A percentile compares a stretch with the other conserved stretches of the same genome.
Evolutionary conservation across 2,329 filamentous ascomycete genomes (phyloP).

Genomic region (Colletotrichum falcatum): DNA sequence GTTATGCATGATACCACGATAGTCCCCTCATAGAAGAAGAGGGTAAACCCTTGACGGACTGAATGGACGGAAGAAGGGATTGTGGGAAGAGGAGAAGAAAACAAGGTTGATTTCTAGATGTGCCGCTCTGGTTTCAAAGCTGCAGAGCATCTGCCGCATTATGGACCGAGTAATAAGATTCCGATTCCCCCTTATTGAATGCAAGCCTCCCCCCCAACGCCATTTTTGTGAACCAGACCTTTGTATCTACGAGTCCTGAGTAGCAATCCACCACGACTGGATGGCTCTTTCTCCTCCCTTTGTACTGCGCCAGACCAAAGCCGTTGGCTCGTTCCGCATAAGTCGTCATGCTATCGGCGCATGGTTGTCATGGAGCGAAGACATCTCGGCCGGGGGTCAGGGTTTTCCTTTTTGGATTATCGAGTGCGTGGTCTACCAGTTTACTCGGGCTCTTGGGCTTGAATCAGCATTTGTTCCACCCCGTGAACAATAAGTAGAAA

Average conservation of each 20-base stretch:
- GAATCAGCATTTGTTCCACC: background rate
- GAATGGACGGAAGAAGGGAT: background rate
- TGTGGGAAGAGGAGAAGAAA: conserved; percentile 26
- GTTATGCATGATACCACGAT: conserved; percentile 43
- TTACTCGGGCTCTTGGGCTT: conserved; percentile 32
- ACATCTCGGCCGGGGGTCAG: conserved; percentile 15
- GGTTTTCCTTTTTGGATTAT: background rate
- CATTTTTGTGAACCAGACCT: conserved; percentile 27
- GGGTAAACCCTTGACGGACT: conserved; percentile 1
- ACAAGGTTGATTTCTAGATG: conserved; percentile 27
- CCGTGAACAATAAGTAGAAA: conserved; percentile 37
- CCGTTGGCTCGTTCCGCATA: background rate
- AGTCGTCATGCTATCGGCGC: conserved; percentile 6
- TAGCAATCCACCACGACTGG: background rate
- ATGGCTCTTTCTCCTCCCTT: background rate
- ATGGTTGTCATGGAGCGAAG: conserved; percentile 12
- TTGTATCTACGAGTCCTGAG: conserved; percentile 7
- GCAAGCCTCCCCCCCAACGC: conserved; percentile 39
- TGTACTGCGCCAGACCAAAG: background rate
- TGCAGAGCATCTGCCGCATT: conserved; percentile 29
- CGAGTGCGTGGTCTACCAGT: background rate
- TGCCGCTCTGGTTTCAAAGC: conserved; percentile 15
- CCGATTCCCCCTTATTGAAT: conserved; percentile 31
- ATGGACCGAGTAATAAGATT: conserved; percentile 32
- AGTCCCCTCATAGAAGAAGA: conserved; percentile 15